phyloP scores from a whole-genome alignment of 495 filamentous ascomycete genomes.

The Penicillium ochrochloron region DNA sequence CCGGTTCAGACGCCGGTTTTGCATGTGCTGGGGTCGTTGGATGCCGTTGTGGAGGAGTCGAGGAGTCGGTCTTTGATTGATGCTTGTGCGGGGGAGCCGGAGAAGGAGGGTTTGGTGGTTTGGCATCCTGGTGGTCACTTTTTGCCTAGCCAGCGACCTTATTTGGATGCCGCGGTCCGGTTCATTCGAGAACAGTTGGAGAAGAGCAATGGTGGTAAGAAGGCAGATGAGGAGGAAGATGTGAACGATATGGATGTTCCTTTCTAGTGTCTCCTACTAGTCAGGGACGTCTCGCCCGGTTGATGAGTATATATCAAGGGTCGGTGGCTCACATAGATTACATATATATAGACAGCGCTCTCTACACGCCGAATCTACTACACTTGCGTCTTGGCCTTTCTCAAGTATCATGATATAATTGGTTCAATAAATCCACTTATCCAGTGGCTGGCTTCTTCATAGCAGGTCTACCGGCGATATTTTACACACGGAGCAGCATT shows the following conservation, averaged over 20 bases:
- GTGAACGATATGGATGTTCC: conserved; percentile 72
- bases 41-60: conserved; percentile 85
- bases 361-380: neutral
- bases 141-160: conserved; percentile 79
- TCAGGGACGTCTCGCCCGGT: neutral
- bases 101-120: conserved; percentile 64
- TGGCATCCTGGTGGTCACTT: conserved; percentile 94
- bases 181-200: conserved; percentile 72
- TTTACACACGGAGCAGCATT: conserved; percentile 42
- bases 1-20: conserved; percentile 75
- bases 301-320: conserved; percentile 10
- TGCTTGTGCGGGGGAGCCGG: conserved; percentile 60
- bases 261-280: conserved; percentile 47
- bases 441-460: conserved; percentile 18
- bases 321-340: conserved; percentile 16
- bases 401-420: neutral
- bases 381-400: neutral
- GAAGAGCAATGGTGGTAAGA: conserved; percentile 26
- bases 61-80: conserved; percentile 68
- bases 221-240: conserved; percentile 54
- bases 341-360: conserved; percentile 14
- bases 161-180: conserved; percentile 70
- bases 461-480: conserved; percentile 41
- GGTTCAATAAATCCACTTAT: conserved; percentile 1
- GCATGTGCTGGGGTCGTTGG: conserved; percentile 82